Evolutionary conservation across 768 basidiomycete genomes (phyloP), one percentile per base, ranked within the genome.

Genomic region (Naematelia encephala): DNA sequence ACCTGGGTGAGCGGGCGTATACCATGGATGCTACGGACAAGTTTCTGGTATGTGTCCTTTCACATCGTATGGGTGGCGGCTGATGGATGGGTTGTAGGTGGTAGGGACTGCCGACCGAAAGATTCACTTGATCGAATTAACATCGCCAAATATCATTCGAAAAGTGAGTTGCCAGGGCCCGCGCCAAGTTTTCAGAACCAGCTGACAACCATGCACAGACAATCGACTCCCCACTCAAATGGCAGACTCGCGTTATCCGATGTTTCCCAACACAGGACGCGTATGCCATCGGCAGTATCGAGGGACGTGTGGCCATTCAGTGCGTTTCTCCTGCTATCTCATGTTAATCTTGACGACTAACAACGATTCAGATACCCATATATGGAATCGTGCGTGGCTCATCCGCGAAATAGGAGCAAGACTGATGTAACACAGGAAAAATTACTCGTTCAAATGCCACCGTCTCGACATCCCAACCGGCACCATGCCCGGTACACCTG

Each of bases 101-200:
- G 90, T 91, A 53, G 93, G 87, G 27, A 94, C 91, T 0, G 94
- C 91, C 4, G 93, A 96, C 60, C 85, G 91, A 27, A 88, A 93
- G 73, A 86, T 97, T 52, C 86, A 89, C 75, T 89, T 94, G 62
- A 88, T 85, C 81, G 89, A 94, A 77, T 82, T 96, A 50, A 84
- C 82, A 16, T 90, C 88, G 73, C 92, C 93, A 1, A 86, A 82
- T 22, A 82, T 85, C 1, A 78, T 88, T 0, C 90, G 86, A 81
- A 90, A 89, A 81, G 90, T 87, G 49, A 42, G 78, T 19, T 42
- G n/a, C 28, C n/a, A n/a, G n/a, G 45, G 13, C 16, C 5, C 13
- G 14, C 10, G 5, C 12, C 51, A 4, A 11, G 13, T 16, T 27
- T 3, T 42, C 19, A 21, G 59, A 4, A 4, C 5, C 44, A 19